Percentiles rank a stretch among this genome's conserved stretches.
These are phyloP conservation scores for Thozetella sp. DNA, from an alignment of 495 filamentous ascomycete species.

Conservation along the genomic window DNA sequence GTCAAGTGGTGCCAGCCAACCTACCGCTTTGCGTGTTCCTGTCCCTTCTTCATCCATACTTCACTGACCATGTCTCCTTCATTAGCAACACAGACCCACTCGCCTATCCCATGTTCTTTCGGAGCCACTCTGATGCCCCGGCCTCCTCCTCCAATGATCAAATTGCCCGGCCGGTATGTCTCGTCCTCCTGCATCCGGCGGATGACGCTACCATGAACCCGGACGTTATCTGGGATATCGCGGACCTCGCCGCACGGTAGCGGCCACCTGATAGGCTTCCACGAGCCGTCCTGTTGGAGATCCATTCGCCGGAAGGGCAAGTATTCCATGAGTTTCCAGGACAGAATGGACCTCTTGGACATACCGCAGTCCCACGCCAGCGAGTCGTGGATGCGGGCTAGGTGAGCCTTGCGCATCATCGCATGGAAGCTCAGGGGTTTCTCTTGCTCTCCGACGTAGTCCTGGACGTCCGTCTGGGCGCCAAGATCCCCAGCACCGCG, in stretches of 20 bases:
- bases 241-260: slow-evolving; percentile 79
- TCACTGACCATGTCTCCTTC: slow-evolving; percentile 70
- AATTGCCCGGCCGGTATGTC: slow-evolving; percentile 76
- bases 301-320: slow-evolving; percentile 87
- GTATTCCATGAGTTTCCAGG: slow-evolving; percentile 85
- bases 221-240: slow-evolving; percentile 73
- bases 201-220: slow-evolving; percentile 75
- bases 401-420: slow-evolving; percentile 59
- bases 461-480: slow-evolving; percentile 13
- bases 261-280: slow-evolving; percentile 83
- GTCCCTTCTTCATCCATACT: slow-evolving; percentile 46
- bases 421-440: slow-evolving; percentile 47
- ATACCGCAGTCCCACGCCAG: slow-evolving; percentile 69
- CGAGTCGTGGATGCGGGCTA: slow-evolving; percentile 75
- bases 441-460: not conserved
- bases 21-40: not conserved
- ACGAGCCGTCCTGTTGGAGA: slow-evolving; percentile 69
- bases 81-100: slow-evolving; percentile 68
- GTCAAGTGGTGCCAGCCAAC: not conserved
- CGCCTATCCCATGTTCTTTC: slow-evolving; percentile 62
- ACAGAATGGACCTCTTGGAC: slow-evolving; percentile 55
- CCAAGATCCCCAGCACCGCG: not conserved
- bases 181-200: slow-evolving; percentile 67
- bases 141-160: slow-evolving; percentile 81
- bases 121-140: slow-evolving; percentile 64